phyloP scores from a whole-genome alignment of 1,284 basidiomycete species.

The Ganoderma lingzhi region DNA sequence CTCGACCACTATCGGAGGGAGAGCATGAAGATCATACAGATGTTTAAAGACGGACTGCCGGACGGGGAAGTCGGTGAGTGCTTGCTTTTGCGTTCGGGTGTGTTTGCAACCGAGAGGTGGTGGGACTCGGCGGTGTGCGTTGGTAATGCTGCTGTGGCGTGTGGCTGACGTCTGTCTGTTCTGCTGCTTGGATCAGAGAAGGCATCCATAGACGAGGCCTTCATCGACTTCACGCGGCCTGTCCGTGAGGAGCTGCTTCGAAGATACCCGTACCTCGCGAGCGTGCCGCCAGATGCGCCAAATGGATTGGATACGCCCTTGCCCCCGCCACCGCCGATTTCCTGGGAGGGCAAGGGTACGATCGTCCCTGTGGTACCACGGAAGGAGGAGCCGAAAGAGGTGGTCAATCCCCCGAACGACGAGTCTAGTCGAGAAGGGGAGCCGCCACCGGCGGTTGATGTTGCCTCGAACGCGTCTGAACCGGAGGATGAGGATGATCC shows the following conservation, averaged over 20 bases:
- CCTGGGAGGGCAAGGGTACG: constrained; percentile 75
- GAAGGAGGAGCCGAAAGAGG: constrained; percentile 25
- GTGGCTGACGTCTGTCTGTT: background rate
- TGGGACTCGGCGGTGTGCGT: too few relatives aligned
- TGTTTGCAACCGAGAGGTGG: background rate
- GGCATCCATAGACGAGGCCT: constrained; percentile 87
- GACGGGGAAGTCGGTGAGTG: constrained; percentile 71
- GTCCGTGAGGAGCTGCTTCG: constrained; percentile 78
- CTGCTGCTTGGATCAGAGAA: constrained; percentile 77
- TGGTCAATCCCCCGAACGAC: constrained; percentile 18
- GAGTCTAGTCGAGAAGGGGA: background rate
- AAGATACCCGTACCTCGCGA: constrained; percentile 79
- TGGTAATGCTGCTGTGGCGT: background rate
- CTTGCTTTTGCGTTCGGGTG: background rate
- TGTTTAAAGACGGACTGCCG: constrained; percentile 85
- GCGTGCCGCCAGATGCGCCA: constrained; percentile 73
- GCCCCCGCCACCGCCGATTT: constrained; percentile 76
- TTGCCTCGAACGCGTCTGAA: constrained; percentile 9
- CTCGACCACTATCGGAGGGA: constrained; percentile 95
- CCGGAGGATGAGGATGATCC: constrained; percentile 26
- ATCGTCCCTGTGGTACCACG: constrained; percentile 68
- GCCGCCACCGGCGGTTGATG: constrained; percentile 19
- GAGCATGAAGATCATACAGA: constrained; percentile 86
- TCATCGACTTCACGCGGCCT: constrained; percentile 87
- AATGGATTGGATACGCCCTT: constrained; percentile 83